Evolutionary conservation across 352 stramenopile genomes (phyloP), one percentile per base, ranked within the genome.

Genomic region (Pythium periplocum): DNA sequence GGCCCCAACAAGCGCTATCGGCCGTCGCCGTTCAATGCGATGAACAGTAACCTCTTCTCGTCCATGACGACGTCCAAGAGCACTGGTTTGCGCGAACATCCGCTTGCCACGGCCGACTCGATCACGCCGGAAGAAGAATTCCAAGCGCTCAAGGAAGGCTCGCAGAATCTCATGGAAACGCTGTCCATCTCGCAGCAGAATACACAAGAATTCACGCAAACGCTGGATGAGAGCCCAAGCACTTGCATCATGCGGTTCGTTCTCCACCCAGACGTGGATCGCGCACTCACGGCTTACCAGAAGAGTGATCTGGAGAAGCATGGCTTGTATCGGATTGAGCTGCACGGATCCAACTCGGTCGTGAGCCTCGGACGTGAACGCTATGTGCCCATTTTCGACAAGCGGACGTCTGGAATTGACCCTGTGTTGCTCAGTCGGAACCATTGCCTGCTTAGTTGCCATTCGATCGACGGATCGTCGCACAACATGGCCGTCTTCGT

Each of bases 181-280:
- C 72, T 90, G 44, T 83, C 73, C 49, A 86, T 90, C 51, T 87
- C 79, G 8, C 77, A 90, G 55, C 62, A 87, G 55, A 85, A 86
- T 56, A 90, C 79, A 7, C 76, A 90, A 38, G 76, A 87, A 52
- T 87, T 70, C 55, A 87, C 79, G 40, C 79, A 87, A 54, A 84
- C 75, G 45, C 53, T 83, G 10, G 77, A 86, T 31, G 79, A 90
- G 45, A 87, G 68, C 41, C 68, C 74, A 11, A 70, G 57, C 2
- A 64, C 76, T 66, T 82, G 71, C 55, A 49, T 84, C 7, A 84
- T 87, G 60, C 61, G 76, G 2, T 70, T 90, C 3, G 70, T 81
- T 17, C 61, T 90, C 33, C 79, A 90, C 47, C 77, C 74, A 0
- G 77, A 90, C 33, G 75, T 87, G 38, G 75, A 90, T 17, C 63